These are phyloP conservation scores for Carex scoparia DNA, from an alignment of 176 grass and related monocot genomes.

Conservation along the genomic window DNA sequence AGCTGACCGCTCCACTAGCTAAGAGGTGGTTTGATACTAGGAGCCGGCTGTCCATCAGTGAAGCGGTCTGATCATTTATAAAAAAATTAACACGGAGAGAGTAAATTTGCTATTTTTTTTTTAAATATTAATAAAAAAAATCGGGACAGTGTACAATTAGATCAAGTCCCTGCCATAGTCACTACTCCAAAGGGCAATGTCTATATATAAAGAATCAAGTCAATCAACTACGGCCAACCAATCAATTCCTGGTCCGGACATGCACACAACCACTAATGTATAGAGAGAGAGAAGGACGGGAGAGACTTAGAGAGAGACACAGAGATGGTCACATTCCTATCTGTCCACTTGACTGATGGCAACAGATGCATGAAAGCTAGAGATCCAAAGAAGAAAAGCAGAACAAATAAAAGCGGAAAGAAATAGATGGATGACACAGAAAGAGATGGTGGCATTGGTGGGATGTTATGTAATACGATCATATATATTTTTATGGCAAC, in stretches of 20 bases:
- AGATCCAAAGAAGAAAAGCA: constrained; percentile 16
- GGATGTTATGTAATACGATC: not conserved
- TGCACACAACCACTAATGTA: not conserved
- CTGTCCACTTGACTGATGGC: constrained; percentile 32
- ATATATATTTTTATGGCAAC: not conserved
- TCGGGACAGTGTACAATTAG: not conserved
- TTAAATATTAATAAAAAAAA: no score
- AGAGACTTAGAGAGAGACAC: constrained; percentile 6
- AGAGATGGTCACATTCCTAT: constrained; percentile 25
- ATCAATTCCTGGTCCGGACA: not conserved
- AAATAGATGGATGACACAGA: not conserved
- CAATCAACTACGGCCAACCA: not conserved
- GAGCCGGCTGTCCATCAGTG: no score
- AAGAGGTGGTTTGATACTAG: no score
- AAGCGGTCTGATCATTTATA: no score
- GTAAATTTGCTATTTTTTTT: no score
- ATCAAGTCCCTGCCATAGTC: not conserved
- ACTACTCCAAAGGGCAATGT: not conserved
- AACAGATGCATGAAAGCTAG: constrained; percentile 26
- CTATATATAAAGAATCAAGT: not conserved
- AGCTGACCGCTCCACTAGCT: no score
- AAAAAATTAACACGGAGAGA: no score
- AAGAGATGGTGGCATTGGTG: not conserved
- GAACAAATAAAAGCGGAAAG: not conserved
- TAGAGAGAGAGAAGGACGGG: not conserved